Evolutionary conservation across 495 filamentous ascomycete genomes (phyloP), one percentile per base, ranked within the genome.

Genomic region (Hypoxylon lienhwacheense): DNA sequence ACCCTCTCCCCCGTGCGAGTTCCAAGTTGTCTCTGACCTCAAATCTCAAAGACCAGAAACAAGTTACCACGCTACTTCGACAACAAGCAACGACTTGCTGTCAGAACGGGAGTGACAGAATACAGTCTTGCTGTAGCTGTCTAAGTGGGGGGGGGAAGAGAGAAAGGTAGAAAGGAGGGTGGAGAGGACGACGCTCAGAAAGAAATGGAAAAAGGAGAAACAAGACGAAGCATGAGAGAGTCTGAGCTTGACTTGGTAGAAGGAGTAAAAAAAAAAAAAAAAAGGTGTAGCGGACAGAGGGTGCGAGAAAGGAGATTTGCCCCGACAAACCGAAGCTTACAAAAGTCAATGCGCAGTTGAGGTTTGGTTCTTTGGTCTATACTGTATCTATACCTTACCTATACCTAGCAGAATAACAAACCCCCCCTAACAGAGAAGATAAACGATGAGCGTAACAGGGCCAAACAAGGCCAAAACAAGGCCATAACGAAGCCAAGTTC

Each of bases 91-190:
- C 22, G 35, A 43, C 52, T 48, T 31, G 52, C 24, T 39, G 42
- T 45, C 45, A 56, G 53, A 44, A 52, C 21, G 34, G 36, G 52
- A 47, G 40, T 32, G 56, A 47, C 46, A 59, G 48, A 55, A 49
- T 60, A 65, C 65, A 67, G 65, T 55, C 65, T 67, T 40, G 58
- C 65, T 67, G 59, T 50, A 63, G 53, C 65, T 63, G 25, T 55
- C 49, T 32, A 37, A 51, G 41, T 55, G 54, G 39, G 57, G 53
- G 40, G 44, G 22, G 28, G 42, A 40, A 63, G 51, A 32, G 35
- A 26, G 14, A 45, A 39, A 48, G 53, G 58, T 29, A 49, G 43
- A 52, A 54, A 53, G 36, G 49, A 52, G 46, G 48, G 36, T 54
- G 50, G 39, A 53, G 39, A 49, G 4, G 28, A 48, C 21, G 52